Evolutionary conservation across 2,329 filamentous ascomycete species (phyloP).

Genomic region (Colletotrichum tamarilloi): DNA sequence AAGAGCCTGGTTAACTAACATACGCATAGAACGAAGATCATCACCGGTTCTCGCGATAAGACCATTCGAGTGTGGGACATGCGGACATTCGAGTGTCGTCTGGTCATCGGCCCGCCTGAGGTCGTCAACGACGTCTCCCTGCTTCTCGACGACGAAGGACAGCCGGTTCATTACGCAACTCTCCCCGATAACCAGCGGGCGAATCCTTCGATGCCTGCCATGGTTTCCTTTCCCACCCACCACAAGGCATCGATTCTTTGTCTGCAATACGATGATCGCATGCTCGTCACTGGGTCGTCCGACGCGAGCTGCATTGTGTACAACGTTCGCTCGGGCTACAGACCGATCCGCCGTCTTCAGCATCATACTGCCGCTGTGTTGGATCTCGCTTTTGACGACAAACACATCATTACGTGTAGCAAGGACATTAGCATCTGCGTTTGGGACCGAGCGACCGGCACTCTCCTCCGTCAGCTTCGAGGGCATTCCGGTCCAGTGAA

Average conservation of each 20-base stretch:
- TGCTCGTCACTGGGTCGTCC: conserved; percentile 94
- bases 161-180: conserved; percentile 66
- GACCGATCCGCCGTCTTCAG: conserved; percentile 80
- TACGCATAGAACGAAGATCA: conserved; percentile 82
- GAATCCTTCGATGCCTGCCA: conserved; percentile 62
- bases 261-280: conserved; percentile 91
- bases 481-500: conserved; percentile 95
- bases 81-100: conserved; percentile 84
- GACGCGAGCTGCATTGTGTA: conserved; percentile 93
- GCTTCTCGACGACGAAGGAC: conserved; percentile 62
- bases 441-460: conserved; percentile 87
- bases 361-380: conserved; percentile 90
- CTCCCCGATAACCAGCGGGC: conserved; percentile 60
- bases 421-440: conserved; percentile 96
- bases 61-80: conserved; percentile 98
- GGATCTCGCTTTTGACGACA: conserved; percentile 91
- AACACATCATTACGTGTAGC: conserved; percentile 95
- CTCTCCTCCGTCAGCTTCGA: conserved; percentile 79
- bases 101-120: conserved; percentile 85
- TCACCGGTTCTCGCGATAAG: conserved; percentile 94
- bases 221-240: conserved; percentile 71
- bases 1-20: conserved; percentile 45
- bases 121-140: conserved; percentile 66
- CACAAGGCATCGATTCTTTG: conserved; percentile 95
- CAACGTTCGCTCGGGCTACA: conserved; percentile 82